Evolutionary conservation across 73 alveolate genomes (phyloP).

Genomic region (Blepharisma stoltei): DNA sequence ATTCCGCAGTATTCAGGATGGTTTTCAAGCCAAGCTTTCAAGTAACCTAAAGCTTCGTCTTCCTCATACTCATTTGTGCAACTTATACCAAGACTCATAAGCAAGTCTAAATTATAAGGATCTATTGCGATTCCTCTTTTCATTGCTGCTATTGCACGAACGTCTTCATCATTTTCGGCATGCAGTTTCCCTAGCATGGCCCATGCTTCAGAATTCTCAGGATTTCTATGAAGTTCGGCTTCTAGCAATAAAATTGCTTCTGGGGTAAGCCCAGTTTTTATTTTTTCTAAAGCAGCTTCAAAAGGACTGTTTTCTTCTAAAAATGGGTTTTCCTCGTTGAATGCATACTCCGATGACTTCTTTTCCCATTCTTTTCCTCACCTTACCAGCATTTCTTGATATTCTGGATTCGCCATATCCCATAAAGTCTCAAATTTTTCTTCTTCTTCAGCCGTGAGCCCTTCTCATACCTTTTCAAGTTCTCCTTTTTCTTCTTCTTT

Average conservation of each 20-base stretch:
- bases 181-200: conserved; percentile 70
- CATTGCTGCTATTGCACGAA: conserved; percentile 52
- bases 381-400: too few relatives aligned
- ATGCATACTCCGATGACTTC: conserved; percentile 28
- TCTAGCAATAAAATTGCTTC: conserved; percentile 64
- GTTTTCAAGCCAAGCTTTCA: conserved; percentile 52
- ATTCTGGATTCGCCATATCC: too few relatives aligned
- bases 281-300: conserved; percentile 46
- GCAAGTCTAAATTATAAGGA: conserved; percentile 78
- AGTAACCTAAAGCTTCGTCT: conserved; percentile 61
- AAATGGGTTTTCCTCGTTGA: conserved; percentile 46
- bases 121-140: conserved; percentile 54
- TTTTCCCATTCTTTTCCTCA: conserved; percentile 1
- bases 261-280: conserved; percentile 41
- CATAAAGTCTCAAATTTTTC: too few relatives aligned
- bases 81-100: conserved; percentile 71
- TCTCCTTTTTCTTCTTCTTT: too few relatives aligned
- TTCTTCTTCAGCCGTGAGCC: too few relatives aligned
- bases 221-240: conserved; percentile 58
- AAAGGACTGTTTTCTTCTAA: conserved; percentile 37
- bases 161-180: conserved; percentile 74
- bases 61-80: conserved; percentile 84
- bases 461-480: too few relatives aligned
- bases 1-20: conserved; percentile 47
- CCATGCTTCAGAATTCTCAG: conserved; percentile 72